phyloP scores from a whole-genome alignment of 768 basidiomycete species.

The Kwoniella sp. region DNA sequence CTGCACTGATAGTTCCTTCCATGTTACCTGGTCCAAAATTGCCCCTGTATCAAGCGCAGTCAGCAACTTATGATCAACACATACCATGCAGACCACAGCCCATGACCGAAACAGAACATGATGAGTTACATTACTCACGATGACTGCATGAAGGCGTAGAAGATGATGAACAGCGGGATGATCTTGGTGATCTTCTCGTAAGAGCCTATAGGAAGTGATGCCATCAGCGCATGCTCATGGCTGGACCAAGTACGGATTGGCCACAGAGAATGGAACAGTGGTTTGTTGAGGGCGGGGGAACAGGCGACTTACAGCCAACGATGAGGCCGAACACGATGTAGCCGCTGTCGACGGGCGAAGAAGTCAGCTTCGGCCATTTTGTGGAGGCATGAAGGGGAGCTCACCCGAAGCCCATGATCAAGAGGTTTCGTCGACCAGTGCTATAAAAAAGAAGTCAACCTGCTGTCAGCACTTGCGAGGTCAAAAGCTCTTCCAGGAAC shows the following conservation, averaged over 20 bases:
- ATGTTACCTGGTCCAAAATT: slow-evolving; percentile 75
- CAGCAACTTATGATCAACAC: no score
- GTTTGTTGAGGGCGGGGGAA: neutral
- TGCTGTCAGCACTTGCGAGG: no score
- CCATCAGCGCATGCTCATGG: neutral
- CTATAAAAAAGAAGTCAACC: neutral
- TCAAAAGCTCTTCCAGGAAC: no score
- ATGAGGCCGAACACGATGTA: slow-evolving; percentile 63
- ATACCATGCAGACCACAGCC: no score
- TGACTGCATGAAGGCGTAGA: slow-evolving; percentile 70
- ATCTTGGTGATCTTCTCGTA: slow-evolving; percentile 68
- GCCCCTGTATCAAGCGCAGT: slow-evolving; percentile 72
- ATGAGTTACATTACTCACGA: no score
- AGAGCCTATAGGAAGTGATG: slow-evolving; percentile 26
- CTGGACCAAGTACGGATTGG: no score
- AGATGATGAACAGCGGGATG: slow-evolving; percentile 68
- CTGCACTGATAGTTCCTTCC: slow-evolving; percentile 36
- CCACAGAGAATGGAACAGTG: neutral
- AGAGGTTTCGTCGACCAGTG: slow-evolving; percentile 41
- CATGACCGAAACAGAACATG: no score
- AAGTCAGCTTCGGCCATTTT: neutral
- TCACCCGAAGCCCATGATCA: slow-evolving; percentile 60
- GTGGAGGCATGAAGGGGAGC: no score
- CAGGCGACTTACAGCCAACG: slow-evolving; percentile 15
- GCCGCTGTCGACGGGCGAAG: slow-evolving; percentile 56